Evolutionary conservation across 371 early-diverging fungal species (phyloP), one percentile per base, ranked within the genome.

Genomic region (Polyrhizophydium stewartii): DNA sequence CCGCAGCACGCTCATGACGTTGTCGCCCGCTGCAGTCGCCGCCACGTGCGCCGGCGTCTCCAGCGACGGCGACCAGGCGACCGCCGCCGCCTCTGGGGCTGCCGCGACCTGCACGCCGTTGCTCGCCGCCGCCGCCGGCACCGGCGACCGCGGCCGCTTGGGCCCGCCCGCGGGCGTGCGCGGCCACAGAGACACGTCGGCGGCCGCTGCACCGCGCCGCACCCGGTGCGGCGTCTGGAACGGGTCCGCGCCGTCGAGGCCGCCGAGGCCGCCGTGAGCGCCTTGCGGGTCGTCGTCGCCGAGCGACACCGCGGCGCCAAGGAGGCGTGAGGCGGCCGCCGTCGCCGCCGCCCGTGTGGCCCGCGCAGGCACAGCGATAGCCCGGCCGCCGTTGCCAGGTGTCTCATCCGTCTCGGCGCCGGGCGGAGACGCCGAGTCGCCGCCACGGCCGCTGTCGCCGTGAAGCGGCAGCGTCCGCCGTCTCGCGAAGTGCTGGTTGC

Each of bases 41-140:
- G 51, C 16, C 10, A 25, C n/a, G 10, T 50, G 51, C 10, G 25
- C 31, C 10, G 51, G 51, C 16, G 51, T 50, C 25, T 50, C 51
- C 9, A 50, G 25, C 9, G 51, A 50, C n/a, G 51, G 51, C 31
- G 51, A 50, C 51, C 51, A 50, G 24, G 51, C 51, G 16, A 50
- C 40, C 10, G 10, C 40, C 10, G 40, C 40, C 40, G 10, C 40
- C 40, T 12, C 19, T 40, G n/a, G n/a, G n/a, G n/a, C n/a, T n/a
- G n/a, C n/a, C n/a, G n/a, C n/a, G n/a, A n/a, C n/a, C n/a, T n/a
- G n/a, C n/a, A n/a, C n/a, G n/a, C n/a, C n/a, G n/a, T n/a, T n/a
- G n/a, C n/a, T n/a, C n/a, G n/a, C n/a, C n/a, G n/a, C n/a, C 19
- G 40, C 19, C 40, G 10, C 19, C 19, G 40, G 19, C 19, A 40